Conservation (phyloP, 257 asterid genomes). For the Nicotiana obtusifolia region DNA sequence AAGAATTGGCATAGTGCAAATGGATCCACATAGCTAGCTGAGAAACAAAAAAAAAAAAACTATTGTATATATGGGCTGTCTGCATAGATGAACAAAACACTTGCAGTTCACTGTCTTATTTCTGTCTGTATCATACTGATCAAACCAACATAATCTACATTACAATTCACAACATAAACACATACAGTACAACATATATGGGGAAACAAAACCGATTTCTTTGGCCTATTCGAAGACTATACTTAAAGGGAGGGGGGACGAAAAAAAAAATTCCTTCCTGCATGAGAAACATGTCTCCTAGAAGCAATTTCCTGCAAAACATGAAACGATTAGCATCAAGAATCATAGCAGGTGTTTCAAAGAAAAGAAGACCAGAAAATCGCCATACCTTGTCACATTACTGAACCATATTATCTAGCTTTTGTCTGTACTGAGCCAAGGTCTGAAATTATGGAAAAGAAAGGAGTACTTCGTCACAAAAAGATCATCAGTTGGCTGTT, state of each 20-base stretch:
- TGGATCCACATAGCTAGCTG: neutral
- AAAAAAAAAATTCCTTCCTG: neutral
- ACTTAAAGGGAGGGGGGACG: neutral
- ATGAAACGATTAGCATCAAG: neutral
- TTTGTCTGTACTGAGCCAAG: conserved; percentile 85
- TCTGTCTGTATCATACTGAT: neutral
- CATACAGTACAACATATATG: neutral
- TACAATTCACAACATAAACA: conserved; percentile 1
- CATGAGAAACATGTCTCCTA: conserved; percentile 1
- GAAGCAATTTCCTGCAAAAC: conserved; percentile 3
- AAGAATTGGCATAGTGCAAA: neutral
- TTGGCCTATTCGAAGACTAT: neutral
- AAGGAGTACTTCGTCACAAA: neutral
- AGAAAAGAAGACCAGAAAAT: neutral
- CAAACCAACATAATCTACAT: conserved; percentile 2
- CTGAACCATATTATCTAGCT: conserved; percentile 66
- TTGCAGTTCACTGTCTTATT: neutral
- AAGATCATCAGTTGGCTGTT: neutral
- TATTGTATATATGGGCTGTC: neutral
- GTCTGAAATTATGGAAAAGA: conserved; percentile 39
- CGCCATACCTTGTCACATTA: conserved; percentile 15
- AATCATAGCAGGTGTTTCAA: neutral
- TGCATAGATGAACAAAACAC: conserved; percentile 5
- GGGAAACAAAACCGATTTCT: neutral
- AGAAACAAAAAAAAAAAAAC: neutral